Base-by-base conservation (phyloP, 2,329 filamentous ascomycete genomes). In the Microcera coccophila region DNA sequence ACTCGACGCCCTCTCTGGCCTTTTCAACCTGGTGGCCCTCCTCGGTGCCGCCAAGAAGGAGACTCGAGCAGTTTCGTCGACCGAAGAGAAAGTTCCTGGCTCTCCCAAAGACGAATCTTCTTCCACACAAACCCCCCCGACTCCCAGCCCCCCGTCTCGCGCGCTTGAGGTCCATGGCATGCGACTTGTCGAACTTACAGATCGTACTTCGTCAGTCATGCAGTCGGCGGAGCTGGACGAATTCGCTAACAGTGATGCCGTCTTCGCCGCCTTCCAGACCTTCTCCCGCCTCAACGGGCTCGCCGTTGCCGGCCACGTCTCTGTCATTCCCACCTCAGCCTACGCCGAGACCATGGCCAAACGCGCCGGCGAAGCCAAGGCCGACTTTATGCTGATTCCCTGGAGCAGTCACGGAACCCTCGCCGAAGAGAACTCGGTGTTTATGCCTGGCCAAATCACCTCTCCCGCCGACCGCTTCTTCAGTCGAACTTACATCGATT, bases 121-220 rank as follows among this genome's bases (percentile, higher is more conserved):
- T 11, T 36, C 34, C 4, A n/a, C 8, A 10, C 16, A 46, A 1
- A 19, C 14, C 4, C 49, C 49, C 0, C 42, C 48, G 1, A 33
- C 1, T 38, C 37, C 3, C 8, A 18, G 2, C 16, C 5, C 16
- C 1, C 54, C 1, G 38, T 38, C 3, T 8, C 21, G 2, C 16
- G 3, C 16, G 1, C 54, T 59, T 14, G 50, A 59, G 38, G 56
- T 59, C 0, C 88, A 95, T 56, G 91, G 90, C 22, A 69, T 95
- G n/a, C 85, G 90, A 12, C 76, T 97, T 14, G 69, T 94, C 37
- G 87, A 94, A 60, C 78, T 97, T 11, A 94, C 88, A 0, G 90
- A 96, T 56, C 89, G 91, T 75, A 86, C 88, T 32, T 96, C 91
- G 1, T 90, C 90, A 15, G 91, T 96, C 55, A 97, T 97, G 91